These are phyloP conservation scores for Magnusiomyces sp. DNA, from an alignment of 1,139 yeast genomes.

Conservation along the genomic window DNA sequence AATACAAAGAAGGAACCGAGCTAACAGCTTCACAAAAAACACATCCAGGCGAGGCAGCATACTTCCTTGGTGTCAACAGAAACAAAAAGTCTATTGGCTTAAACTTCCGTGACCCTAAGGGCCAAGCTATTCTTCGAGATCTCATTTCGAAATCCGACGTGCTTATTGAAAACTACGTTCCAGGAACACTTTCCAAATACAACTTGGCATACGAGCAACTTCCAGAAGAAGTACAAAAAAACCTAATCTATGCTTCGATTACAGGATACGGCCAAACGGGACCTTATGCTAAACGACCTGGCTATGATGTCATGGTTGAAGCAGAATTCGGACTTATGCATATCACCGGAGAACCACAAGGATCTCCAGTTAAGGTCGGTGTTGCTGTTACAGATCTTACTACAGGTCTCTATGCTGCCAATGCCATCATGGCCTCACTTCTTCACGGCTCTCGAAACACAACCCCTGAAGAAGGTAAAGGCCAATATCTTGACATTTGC, in stretches of 20 bases:
- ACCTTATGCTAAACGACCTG: conserved; percentile 33
- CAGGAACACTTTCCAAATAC: conserved; percentile 34
- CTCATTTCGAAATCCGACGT: conserved; percentile 33
- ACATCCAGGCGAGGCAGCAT: conserved; percentile 32
- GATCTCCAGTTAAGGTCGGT: conserved; percentile 39
- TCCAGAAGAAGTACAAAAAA: conserved; percentile 15
- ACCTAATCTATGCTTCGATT: conserved; percentile 34
- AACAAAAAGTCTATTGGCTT: conserved; percentile 35
- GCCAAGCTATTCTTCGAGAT: conserved; percentile 28
- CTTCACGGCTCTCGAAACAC: conserved; percentile 25
- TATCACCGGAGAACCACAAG: conserved; percentile 36
- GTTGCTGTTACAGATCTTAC: conserved; percentile 39
- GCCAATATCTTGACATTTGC: conserved; percentile 34
- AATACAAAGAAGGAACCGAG: conserved; percentile 7
- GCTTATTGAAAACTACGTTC: conserved; percentile 36
- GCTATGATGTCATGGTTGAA: conserved; percentile 40
- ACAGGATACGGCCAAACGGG: conserved; percentile 38
- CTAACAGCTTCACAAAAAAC: conserved; percentile 11
- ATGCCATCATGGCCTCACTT: conserved; percentile 35
- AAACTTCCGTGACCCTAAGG: conserved; percentile 31
- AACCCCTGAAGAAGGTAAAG: conserved; percentile 23
- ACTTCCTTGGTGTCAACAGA: conserved; percentile 34
- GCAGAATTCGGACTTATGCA: conserved; percentile 41
- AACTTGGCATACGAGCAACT: conserved; percentile 32
- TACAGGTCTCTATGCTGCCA: conserved; percentile 36